Evolutionary conservation across 73 alveolate species (phyloP), one percentile per base, ranked within the genome.

Genomic region (Paramecium biaurelia): DNA sequence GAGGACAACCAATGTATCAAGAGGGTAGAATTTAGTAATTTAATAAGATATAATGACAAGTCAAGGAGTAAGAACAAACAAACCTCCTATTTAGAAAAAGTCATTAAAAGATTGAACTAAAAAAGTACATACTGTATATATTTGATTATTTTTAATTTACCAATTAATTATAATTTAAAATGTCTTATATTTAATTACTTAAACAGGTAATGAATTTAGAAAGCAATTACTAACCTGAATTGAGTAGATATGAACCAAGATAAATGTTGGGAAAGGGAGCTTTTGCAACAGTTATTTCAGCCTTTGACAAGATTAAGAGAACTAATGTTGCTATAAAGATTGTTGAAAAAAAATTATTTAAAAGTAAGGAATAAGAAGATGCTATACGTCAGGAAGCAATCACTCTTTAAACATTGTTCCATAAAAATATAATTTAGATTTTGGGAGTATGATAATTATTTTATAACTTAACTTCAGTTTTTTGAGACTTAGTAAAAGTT

Each of bases 181-280:
- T 53, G 68, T 53, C 68, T 53, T 53, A 47, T 15, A 47, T 47
- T n/a, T 47, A 53, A 53, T 53, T 53, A 53, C 68, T 53, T 53
- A 18, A 53, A 53, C 26, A 53, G 30, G 68, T 53, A 18, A 53
- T 53, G 68, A 53, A n/a, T 53, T 15, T 4, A 5, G 68, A 53
- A 53, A 18, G 30, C 18, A 23, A 53, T 53, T 53, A 53, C 68
- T 23, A 12, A 3, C 68, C 28, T 53, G 68, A 63, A 10, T 63
- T 63, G 26, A 63, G 9, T 30, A 12, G 45, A 12, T 63, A 26
- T 63, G 84, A 63, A 32, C 63, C 86, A 12, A 30, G 15, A 12
- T n/a, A 37, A n/a, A 15, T 72, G 37, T 38, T 72, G 5, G 86
- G 86, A 18, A 72, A 37, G n/a, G 86, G 86, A 15, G 56, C 86